Base-by-base conservation (phyloP, 2,329 filamentous ascomycete species). In the Sphaerostilbella broomeana region DNA sequence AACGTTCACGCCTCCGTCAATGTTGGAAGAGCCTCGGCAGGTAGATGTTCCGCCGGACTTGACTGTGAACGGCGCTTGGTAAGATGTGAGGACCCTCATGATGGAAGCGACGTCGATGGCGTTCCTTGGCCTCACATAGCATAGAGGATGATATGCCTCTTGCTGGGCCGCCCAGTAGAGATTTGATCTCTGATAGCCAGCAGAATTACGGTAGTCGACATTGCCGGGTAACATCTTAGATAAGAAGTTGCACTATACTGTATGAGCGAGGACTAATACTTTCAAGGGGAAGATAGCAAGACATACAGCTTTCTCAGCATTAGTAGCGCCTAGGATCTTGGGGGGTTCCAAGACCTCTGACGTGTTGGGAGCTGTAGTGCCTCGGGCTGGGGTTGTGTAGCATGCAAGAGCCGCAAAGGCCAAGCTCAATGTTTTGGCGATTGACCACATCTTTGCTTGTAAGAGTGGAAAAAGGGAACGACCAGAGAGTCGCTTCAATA, bases 21-120 rank as follows among this genome's bases (percentile, higher is more conserved):
- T 61, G 48, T 62, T 75, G 6, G 68, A 66, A 2, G 61, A 59
- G 4, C 61, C 64, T 0, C 61, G 54, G 43, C 68, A 70, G 3
- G 66, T 58, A 2, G 63, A 65, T 53, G 77, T 73, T 1, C 74
- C 73, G n/a, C 73, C 72, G 30, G 63, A 60, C 25, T 69, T 69
- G 43, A 72, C 62, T 3, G 72, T 64, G 53, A 78, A 77, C 1
- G 47, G 51, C 12, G 31, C 48, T 12, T 43, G 22, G 17, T 34
- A 22, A 2, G 13, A 20, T 4, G 42, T 31, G 7, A 52, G 38
- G 6, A 37, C 39, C 19, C 43, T 47, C 33, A 53, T 42, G 11
- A 46, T 42, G 21, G 38, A 12, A 3, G 45, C 32, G 2, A 49
- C 50, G 6, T 53, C 39, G 3, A 18, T 10, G 8, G 51, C 22